Conservation (phyloP, 495 filamentous ascomycete genomes). For the Mytilinidion resinicola region DNA sequence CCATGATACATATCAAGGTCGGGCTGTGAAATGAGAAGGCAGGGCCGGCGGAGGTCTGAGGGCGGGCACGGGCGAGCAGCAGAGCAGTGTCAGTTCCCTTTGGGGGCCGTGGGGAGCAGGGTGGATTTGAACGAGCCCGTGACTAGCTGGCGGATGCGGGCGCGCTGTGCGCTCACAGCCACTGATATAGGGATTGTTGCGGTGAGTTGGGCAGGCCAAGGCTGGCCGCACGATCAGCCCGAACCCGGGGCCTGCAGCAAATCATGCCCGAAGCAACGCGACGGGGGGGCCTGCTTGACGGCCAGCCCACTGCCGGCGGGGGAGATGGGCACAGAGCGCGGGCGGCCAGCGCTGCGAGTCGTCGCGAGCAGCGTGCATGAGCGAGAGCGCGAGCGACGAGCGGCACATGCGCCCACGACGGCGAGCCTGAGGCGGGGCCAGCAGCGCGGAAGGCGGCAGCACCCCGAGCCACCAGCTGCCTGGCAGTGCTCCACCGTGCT, state of each 20-base stretch:
- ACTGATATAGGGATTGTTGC: conserved; percentile 19
- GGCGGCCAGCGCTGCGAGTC: too few species aligned
- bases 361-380: too few species aligned
- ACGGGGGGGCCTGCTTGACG: too few species aligned
- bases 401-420: too few species aligned
- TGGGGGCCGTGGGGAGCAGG: not conserved
- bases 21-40: not conserved
- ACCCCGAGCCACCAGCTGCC: too few species aligned
- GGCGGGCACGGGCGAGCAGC: not conserved
- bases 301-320: too few species aligned
- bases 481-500: too few species aligned
- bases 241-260: conserved; percentile 17
- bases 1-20: not conserved
- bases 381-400: too few species aligned
- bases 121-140: conserved; percentile 21
- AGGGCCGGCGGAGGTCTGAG: not conserved
- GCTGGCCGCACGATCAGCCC: conserved; percentile 14
- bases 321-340: too few species aligned
- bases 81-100: not conserved
- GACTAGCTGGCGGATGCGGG: not conserved
- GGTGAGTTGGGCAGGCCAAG: conserved; percentile 7
- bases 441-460: too few species aligned
- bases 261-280: conserved; percentile 4
- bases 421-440: too few species aligned
- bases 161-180: conserved; percentile 11